Percentiles rank a stretch among this genome's conserved stretches.
These are phyloP conservation scores for Dothideomycetes sp. DNA, from an alignment of 2,329 filamentous ascomycete species.

Conservation along the genomic window DNA sequence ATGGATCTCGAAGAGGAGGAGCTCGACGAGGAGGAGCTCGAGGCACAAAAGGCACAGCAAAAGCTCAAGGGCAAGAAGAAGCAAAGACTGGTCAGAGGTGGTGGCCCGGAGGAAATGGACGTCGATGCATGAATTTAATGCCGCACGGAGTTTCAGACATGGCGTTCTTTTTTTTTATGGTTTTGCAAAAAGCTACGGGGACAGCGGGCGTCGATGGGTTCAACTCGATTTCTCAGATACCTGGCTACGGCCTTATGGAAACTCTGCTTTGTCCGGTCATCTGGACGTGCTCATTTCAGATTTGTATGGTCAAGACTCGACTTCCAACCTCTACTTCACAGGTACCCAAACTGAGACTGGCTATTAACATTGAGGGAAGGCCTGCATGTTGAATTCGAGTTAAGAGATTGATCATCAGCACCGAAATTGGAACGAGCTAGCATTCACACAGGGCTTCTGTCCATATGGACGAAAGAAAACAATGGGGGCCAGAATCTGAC, in stretches of 20 bases:
- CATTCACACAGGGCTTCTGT: no score
- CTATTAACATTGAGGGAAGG: no score
- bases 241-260: neutral
- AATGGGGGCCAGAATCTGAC: no score
- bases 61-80: constrained; percentile 35
- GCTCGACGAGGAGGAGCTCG: constrained; percentile 29
- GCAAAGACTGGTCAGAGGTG: constrained; percentile 33
- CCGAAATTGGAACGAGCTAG: no score
- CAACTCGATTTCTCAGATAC: neutral
- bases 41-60: constrained; percentile 24
- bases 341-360: no score
- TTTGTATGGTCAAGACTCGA: no score
- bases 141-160: neutral
- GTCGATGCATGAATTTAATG: constrained; percentile 20
- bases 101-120: constrained; percentile 31
- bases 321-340: no score
- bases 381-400: no score
- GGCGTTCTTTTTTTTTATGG: neutral
- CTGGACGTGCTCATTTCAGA: no score
- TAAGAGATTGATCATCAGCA: no score
- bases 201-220: neutral
- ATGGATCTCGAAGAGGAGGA: constrained; percentile 25
- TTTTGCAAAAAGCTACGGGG: neutral
- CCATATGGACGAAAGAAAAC: no score
- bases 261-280: neutral